These are phyloP conservation scores for Citrus australasica DNA, from an alignment of 345 rosid species.

Conservation along the genomic window DNA sequence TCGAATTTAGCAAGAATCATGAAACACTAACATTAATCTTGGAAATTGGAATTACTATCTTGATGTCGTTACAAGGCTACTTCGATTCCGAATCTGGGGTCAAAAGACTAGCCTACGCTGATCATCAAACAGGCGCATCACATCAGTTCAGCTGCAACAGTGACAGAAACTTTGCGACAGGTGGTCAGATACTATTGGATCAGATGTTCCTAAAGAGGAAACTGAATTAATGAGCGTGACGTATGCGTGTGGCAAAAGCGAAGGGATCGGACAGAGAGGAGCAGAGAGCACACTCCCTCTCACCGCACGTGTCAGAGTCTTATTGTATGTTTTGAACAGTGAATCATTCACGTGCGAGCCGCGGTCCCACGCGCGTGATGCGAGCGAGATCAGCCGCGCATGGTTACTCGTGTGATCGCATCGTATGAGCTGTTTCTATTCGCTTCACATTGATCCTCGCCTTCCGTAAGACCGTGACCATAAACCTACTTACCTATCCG, in stretches of 20 bases:
- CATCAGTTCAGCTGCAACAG: neutral
- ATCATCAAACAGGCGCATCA: neutral
- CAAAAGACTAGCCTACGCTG: neutral
- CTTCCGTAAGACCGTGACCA: too few relatives aligned
- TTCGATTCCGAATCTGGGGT: neutral
- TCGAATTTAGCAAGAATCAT: too few relatives aligned
- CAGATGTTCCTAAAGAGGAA: neutral
- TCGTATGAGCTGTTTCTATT: constrained; percentile 5
- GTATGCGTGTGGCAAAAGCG: constrained; percentile 14
- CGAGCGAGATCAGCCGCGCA: constrained; percentile 16
- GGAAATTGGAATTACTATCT: too few relatives aligned
- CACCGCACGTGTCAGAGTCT: constrained; percentile 23
- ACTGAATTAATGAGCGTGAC: constrained; percentile 8
- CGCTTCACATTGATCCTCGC: neutral
- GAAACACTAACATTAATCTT: too few relatives aligned
- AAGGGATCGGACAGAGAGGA: neutral
- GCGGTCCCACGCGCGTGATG: constrained; percentile 18
- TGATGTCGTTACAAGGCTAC: neutral
- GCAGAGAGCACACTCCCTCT: neutral
- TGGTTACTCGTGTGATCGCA: neutral
- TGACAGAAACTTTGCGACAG: neutral
- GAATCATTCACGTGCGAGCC: constrained; percentile 24
- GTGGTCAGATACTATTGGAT: neutral
- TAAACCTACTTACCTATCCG: neutral
- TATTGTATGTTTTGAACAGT: neutral